Conservation (phyloP, 768 basidiomycete genomes). For the Leccinum barrowsii region DNA sequence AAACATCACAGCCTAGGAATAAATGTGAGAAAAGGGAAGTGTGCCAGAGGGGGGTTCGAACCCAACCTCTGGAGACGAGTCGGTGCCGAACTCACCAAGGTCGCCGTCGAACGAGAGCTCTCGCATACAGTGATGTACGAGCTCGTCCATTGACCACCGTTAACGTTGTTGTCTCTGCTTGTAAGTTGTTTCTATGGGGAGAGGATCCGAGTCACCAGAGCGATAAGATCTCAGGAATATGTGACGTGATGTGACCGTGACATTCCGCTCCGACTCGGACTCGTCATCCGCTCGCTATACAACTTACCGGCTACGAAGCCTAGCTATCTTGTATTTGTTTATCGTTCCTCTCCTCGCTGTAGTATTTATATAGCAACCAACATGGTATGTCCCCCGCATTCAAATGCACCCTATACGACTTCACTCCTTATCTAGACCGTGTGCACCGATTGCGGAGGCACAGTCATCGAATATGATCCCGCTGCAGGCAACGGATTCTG, state of each 20-base stretch:
- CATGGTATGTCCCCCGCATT: constrained; percentile 16
- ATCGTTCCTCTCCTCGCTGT: background rate
- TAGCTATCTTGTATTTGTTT: background rate
- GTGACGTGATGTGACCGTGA: constrained; percentile 15
- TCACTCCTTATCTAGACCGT: constrained; percentile 41
- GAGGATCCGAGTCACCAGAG: background rate
- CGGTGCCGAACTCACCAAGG: constrained; percentile 56
- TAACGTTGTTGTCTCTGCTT: background rate
- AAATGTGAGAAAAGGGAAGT: constrained; percentile 25
- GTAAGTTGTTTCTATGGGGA: background rate
- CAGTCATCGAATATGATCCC: constrained; percentile 80
- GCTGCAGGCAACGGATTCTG: constrained; percentile 86
- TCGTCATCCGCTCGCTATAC: background rate
- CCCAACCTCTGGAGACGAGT: constrained; percentile 22
- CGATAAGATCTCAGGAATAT: constrained; percentile 7
- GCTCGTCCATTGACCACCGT: constrained; percentile 66
- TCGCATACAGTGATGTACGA: constrained; percentile 78
- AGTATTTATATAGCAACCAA: background rate
- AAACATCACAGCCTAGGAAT: constrained; percentile 63
- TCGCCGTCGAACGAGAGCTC: constrained; percentile 91
- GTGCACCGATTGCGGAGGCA: constrained; percentile 77
- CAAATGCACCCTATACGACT: background rate
- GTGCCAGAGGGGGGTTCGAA: constrained; percentile 42
- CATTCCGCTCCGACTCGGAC: background rate
- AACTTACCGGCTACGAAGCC: background rate